phyloP scores from a whole-genome alignment of 2,329 filamentous ascomycete genomes.

The Fusarium musae region DNA sequence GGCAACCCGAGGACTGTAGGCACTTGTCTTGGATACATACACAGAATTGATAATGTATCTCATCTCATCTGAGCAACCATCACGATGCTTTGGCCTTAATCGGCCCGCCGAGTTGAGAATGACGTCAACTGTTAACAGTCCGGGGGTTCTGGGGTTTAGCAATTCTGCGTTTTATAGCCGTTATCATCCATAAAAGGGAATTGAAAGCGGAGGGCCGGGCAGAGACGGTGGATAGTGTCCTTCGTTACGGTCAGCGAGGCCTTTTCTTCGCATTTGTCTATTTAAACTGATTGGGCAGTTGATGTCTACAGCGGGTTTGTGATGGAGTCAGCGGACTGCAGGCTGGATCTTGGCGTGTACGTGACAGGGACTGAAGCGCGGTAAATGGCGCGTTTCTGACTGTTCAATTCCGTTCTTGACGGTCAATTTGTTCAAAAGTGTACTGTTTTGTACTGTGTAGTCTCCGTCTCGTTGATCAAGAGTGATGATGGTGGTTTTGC shows the following conservation, averaged over 20 bases:
- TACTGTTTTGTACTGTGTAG: conserved; percentile 24
- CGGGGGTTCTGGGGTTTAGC: conserved; percentile 14
- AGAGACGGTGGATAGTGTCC: conserved; percentile 14
- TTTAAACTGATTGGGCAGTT: neutral
- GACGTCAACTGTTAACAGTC: conserved; percentile 34
- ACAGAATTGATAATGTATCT: neutral
- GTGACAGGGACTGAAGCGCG: conserved; percentile 2
- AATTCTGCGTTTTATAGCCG: neutral
- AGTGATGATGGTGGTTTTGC: neutral
- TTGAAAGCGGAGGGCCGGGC: conserved; percentile 5
- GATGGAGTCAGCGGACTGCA: neutral
- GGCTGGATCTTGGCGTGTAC: neutral
- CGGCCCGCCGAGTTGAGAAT: conserved; percentile 24
- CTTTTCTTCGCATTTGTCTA: neutral
- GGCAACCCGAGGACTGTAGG: neutral
- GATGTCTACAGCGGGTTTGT: neutral
- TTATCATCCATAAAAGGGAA: conserved; percentile 1
- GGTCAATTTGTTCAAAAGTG: neutral
- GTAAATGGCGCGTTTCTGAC: conserved; percentile 33
- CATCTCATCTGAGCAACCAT: neutral
- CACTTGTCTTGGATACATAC: neutral
- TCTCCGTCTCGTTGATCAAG: neutral
- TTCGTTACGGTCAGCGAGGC: neutral
- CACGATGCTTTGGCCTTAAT: conserved; percentile 16
- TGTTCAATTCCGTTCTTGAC: conserved; percentile 26